Evolutionary conservation across 352 stramenopile genomes (phyloP), one percentile per base, ranked within the genome.

Genomic region (Globisporangium carolinianum): DNA sequence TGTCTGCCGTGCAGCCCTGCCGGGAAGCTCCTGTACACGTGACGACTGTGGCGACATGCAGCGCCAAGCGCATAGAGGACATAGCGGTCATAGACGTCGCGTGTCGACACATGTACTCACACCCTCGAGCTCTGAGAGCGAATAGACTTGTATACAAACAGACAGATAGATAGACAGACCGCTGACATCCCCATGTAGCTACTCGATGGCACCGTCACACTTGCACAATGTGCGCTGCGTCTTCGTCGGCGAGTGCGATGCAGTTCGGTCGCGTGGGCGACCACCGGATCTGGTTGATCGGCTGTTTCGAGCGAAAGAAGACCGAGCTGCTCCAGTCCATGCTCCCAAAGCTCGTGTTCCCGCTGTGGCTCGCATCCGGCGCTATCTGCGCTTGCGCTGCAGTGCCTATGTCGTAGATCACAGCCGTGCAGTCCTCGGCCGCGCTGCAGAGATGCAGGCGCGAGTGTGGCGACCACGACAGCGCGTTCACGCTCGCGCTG

Each of bases 391-490:
- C 4, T 12, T 6, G 15, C 15, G 45, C 8, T 11, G 17, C 45
- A 47, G 71, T 55, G 8, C 72, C 82, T 47, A 87, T 84, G 55
- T 99, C 96, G 87, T 98, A 99, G 63, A 99, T 97, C 24, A 99
- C 84, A 11, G 96, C 95, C 55, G 98, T 90, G 17, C 68, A 83
- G 67, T 99, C 96, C 67, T 99, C 96, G 0, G 75, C 94, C 7
- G 86, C 91, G 47, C 95, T 99, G 74, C 95, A 99, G 39, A 99
- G 88, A 66, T 99, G 96, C 15, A 76, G 75, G 17, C 79, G 69
- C 4, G 82, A 87, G 69, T 97, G 97, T 1, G 91, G 90, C 14
- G 97, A 98, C 97, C 97, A 99, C 15, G 95, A 96, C 41, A 98
- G 90, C 12, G 94, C 96, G 78, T 99, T 99, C 5, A 99, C 89